Percentiles rank a stretch among this genome's conserved stretches.
Conservation (phyloP, 345 rosid species). For the Garcia nutans region DNA sequence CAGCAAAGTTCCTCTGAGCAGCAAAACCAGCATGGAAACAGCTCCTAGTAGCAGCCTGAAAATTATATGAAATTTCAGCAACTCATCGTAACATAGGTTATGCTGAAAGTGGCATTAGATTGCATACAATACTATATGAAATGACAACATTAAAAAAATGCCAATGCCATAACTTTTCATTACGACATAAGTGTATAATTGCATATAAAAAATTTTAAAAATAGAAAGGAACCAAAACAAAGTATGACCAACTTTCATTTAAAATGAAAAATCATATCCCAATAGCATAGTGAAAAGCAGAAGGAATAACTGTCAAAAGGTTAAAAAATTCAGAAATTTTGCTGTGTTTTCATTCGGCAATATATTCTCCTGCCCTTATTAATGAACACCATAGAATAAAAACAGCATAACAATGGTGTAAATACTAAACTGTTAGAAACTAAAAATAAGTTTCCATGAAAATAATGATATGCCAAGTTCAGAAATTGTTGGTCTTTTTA, state of each 20-base stretch:
- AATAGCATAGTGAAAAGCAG: background rate
- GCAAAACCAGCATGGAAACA: constrained; percentile 99
- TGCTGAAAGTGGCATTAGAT: background rate
- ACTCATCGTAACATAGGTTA: constrained; percentile 11
- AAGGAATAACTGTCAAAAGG: background rate
- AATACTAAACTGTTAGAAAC: background rate
- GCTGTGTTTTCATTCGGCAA: background rate
- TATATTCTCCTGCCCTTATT: background rate
- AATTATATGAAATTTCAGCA: constrained; percentile 26
- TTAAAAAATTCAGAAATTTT: background rate
- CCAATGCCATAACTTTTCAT: background rate
- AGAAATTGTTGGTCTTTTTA: background rate
- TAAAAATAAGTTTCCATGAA: background rate
- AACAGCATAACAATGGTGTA: background rate
- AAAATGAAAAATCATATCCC: background rate
- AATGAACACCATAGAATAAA: background rate
- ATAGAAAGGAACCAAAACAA: background rate
- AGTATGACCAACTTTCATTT: background rate
- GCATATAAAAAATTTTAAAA: background rate
- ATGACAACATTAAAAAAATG: background rate
- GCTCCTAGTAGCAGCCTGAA: constrained; percentile 89
- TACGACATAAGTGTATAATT: background rate
- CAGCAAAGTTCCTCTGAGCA: constrained; percentile 97
- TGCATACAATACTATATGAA: background rate
- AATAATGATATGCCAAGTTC: background rate